Percentiles rank a stretch among this genome's conserved stretches.
phyloP scores from a whole-genome alignment of 371 early-diverging fungal species.

The Mucor irregularis region DNA sequence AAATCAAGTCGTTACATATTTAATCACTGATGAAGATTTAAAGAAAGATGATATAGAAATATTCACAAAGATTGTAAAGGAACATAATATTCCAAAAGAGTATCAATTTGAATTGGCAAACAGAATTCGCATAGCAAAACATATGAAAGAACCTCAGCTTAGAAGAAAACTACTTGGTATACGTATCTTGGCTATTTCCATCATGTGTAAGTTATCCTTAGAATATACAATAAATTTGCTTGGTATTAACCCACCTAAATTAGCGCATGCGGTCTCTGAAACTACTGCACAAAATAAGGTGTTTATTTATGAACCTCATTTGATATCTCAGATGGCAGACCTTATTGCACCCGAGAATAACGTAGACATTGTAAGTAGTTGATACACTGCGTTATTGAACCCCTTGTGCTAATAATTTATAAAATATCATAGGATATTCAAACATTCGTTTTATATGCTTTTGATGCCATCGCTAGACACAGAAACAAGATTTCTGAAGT shows the following conservation, averaged over 20 bases:
- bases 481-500: constrained; percentile 79
- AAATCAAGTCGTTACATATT: constrained; percentile 21
- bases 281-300: constrained; percentile 72
- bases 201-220: constrained; percentile 71
- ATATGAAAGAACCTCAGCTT: constrained; percentile 45
- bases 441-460: constrained; percentile 74
- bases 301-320: constrained; percentile 84
- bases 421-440: constrained; percentile 36
- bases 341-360: constrained; percentile 71
- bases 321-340: constrained; percentile 76
- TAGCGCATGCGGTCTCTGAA: constrained; percentile 67
- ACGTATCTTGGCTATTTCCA: constrained; percentile 78
- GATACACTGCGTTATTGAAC: no score
- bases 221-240: neutral
- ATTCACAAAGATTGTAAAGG: constrained; percentile 44
- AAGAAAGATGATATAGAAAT: constrained; percentile 41
- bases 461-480: constrained; percentile 84
- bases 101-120: constrained; percentile 80
- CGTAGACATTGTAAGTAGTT: constrained; percentile 35
- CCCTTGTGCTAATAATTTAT: constrained; percentile 51
- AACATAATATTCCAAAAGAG: constrained; percentile 74
- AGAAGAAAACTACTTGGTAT: constrained; percentile 66
- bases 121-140: constrained; percentile 74
- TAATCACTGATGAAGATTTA: constrained; percentile 6
- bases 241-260: neutral